Evolutionary conservation across 2,329 filamentous ascomycete species (phyloP).

Genomic region (Fusarium abutilonis): DNA sequence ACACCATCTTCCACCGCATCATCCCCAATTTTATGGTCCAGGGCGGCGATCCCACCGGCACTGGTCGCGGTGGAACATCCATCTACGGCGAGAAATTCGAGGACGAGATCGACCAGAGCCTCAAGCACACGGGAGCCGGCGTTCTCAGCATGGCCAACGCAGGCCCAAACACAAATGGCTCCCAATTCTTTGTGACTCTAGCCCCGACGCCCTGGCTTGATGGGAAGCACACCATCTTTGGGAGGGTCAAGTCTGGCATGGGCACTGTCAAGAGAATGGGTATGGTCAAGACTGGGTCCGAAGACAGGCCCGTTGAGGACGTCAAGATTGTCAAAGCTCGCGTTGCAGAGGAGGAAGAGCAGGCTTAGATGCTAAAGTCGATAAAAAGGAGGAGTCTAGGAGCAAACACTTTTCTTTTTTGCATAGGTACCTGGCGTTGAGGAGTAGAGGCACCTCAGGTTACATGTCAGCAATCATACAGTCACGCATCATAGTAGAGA

Average conservation of each 20-base stretch:
- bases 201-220: slow-evolving; percentile 96
- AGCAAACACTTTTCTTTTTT: slow-evolving; percentile 8
- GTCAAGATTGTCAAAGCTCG: slow-evolving; percentile 81
- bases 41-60: slow-evolving; percentile 92
- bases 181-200: slow-evolving; percentile 95
- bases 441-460: slow-evolving; percentile 17
- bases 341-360: slow-evolving; percentile 69
- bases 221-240: slow-evolving; percentile 97
- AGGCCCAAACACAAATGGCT: slow-evolving; percentile 91
- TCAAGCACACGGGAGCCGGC: slow-evolving; percentile 94
- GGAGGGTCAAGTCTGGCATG: slow-evolving; percentile 85
- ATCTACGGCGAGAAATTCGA: slow-evolving; percentile 96
- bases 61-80: slow-evolving; percentile 84
- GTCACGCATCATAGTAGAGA: slow-evolving; percentile 13
- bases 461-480: slow-evolving; percentile 1
- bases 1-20: slow-evolving; percentile 88
- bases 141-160: slow-evolving; percentile 97
- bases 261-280: slow-evolving; percentile 88
- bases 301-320: slow-evolving; percentile 84
- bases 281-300: slow-evolving; percentile 80
- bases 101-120: slow-evolving; percentile 81
- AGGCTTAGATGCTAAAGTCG: slow-evolving; percentile 21
- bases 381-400: slow-evolving; percentile 2
- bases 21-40: slow-evolving; percentile 98
- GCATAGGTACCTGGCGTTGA: slow-evolving; percentile 34